Conservation (phyloP, 768 basidiomycete species). For the Phallus indusiatus region DNA sequence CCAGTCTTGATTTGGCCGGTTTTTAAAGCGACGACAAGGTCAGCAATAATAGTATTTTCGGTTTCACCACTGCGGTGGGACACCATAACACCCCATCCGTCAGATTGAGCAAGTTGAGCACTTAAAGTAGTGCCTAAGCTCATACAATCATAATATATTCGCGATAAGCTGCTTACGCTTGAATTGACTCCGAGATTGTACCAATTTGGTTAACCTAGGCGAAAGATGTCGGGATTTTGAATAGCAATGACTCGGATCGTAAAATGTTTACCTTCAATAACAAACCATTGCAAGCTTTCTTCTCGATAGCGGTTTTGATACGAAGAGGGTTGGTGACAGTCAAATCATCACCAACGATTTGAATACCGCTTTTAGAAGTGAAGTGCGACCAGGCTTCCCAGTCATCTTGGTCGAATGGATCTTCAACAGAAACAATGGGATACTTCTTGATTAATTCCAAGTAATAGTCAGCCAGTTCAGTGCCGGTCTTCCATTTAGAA, state of each 20-base stretch:
- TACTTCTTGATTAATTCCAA: slow-evolving; percentile 80
- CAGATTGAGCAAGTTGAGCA: slow-evolving; percentile 90
- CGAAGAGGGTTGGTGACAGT: slow-evolving; percentile 96
- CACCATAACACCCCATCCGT: slow-evolving; percentile 99
- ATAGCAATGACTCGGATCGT: too few species aligned
- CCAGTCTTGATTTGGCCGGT: slow-evolving; percentile 98
- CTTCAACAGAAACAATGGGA: slow-evolving; percentile 92
- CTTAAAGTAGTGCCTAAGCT: slow-evolving; percentile 29
- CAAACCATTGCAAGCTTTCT: slow-evolving; percentile 98
- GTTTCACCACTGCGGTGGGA: slow-evolving; percentile 99
- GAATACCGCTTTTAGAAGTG: slow-evolving; percentile 67
- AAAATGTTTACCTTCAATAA: slow-evolving; percentile 69
- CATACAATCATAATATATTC: background rate
- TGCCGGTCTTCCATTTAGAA: slow-evolving; percentile 90
- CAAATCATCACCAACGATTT: slow-evolving; percentile 93
- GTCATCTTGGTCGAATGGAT: slow-evolving; percentile 99
- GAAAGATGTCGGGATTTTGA: slow-evolving; percentile 1
- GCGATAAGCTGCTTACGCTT: slow-evolving; percentile 58
- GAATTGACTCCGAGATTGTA: slow-evolving; percentile 97
- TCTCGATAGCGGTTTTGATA: slow-evolving; percentile 98
- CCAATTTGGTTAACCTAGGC: slow-evolving; percentile 93
- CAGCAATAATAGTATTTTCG: slow-evolving; percentile 93
- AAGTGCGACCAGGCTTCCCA: slow-evolving; percentile 98
- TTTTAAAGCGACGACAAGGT: slow-evolving; percentile 88
- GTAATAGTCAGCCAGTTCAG: slow-evolving; percentile 90